Evolutionary conservation across 140 eudicot species (phyloP), one percentile per base, ranked within the genome.

Genomic region (Anethum foeniculum): DNA sequence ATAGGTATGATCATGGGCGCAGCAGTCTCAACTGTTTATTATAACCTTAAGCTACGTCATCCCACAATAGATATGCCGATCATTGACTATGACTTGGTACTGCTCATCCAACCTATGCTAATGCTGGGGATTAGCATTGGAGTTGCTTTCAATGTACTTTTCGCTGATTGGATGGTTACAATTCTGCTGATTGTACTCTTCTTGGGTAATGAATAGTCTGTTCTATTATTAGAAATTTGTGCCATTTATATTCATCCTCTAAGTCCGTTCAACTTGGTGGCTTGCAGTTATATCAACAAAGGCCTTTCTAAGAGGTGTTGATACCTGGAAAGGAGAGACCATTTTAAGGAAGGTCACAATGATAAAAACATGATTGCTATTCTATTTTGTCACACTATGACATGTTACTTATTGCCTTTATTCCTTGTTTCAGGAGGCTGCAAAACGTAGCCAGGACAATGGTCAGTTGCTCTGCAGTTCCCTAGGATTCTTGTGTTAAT

Each of bases 91-190:
- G 86, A 80, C 58, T 51, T 83, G 81, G 86, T 77, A 60, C 19
- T 83, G 49, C 84, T 81, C 47, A 81, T 75, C 68, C 80, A 81
- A 75, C 84, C 84, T 30, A 81, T 81, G 76, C 47, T 78, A 15
- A 83, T 83, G 86, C 52, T 83, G 15, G 86, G 86, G 9, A 79
- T 83, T 73, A 83, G 83, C 39, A 72, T 79, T 62, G 86, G 86
- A 74, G 86, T 83, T 48, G 64, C 86, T 12, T 75, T 83, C 67
- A 79, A 83, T 83, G 86, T 83, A 65, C 30, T 83, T 43, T 83
- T 83, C 74, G 77, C 86, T 79, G 86, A 79, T 73, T 83, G 83
- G 86, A 79, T 83, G 86, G 82, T 83, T 75, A 83, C 86, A 38
- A 80, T 83, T 71, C 82, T 83, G 77, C 86, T 83, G 4, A 83